Evolutionary conservation across 495 filamentous ascomycete species (phyloP).

Genomic region (Penicillium bovifimosum): DNA sequence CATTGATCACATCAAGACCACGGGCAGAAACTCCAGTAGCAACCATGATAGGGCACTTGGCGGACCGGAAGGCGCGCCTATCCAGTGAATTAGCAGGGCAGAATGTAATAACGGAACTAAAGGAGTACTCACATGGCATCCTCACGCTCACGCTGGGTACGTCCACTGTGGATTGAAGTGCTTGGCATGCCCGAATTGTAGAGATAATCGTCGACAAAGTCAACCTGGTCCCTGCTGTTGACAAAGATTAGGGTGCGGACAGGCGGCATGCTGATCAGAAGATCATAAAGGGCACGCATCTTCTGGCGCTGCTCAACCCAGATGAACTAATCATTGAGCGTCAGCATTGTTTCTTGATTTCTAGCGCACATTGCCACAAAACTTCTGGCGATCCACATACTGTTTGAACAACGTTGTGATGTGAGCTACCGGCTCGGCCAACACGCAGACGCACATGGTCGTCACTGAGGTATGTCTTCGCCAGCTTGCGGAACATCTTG

Average conservation of each 20-base stretch:
- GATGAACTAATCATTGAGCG: constrained; percentile 36
- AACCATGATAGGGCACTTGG: constrained; percentile 69
- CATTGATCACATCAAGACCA: constrained; percentile 82
- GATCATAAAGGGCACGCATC: constrained; percentile 62
- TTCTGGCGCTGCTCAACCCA: constrained; percentile 59
- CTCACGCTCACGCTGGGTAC: constrained; percentile 88
- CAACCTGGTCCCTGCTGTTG: constrained; percentile 68
- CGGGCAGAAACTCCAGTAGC: constrained; percentile 81
- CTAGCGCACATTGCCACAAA: not conserved
- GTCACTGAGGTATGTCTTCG: constrained; percentile 62
- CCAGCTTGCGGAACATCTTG: constrained; percentile 66
- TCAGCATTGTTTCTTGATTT: not conserved
- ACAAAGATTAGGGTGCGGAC: constrained; percentile 88
- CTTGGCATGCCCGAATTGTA: constrained; percentile 72
- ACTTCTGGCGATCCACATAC: constrained; percentile 19
- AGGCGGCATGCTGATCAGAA: constrained; percentile 61
- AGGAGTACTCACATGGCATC: constrained; percentile 66
- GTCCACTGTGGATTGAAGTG: constrained; percentile 80
- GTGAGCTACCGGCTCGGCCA: constrained; percentile 76
- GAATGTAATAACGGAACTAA: not conserved
- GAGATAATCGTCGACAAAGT: constrained; percentile 80
- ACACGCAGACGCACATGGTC: constrained; percentile 74
- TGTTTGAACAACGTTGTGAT: constrained; percentile 71
- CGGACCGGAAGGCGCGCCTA: constrained; percentile 74
- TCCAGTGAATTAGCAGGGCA: not conserved